Conservation (phyloP, 2,329 filamentous ascomycete species). For the Camptophora hylomeconis region DNA sequence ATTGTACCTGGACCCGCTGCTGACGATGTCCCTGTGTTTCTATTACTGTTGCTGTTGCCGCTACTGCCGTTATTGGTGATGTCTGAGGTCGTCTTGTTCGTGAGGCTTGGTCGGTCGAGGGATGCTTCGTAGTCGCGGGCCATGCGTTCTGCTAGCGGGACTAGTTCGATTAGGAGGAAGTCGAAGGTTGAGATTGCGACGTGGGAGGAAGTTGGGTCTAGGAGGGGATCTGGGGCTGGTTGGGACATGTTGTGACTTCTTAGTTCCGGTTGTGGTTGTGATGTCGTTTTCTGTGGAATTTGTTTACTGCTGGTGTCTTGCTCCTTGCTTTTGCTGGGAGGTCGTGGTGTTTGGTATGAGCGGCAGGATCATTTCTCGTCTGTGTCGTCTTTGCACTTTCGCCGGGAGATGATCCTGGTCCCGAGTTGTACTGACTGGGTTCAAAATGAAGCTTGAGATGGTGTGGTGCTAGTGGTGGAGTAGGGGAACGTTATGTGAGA, state of each 20-base stretch:
- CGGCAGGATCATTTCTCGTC: too few species aligned
- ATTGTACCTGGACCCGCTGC: conserved; percentile 3
- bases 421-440: too few species aligned
- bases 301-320: too few species aligned
- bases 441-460: too few species aligned
- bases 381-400: too few species aligned
- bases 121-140: conserved; percentile 35
- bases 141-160: conserved; percentile 82
- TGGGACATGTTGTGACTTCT: conserved; percentile 7
- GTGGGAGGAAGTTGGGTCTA: conserved; percentile 63
- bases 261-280: too few species aligned
- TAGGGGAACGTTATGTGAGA: too few species aligned
- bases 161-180: conserved; percentile 89
- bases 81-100: conserved; percentile 5
- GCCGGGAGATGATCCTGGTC: too few species aligned
- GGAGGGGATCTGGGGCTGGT: conserved; percentile 50
- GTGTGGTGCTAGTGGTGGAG: too few species aligned
- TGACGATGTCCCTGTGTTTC: conserved; percentile 1
- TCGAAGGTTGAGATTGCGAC: conserved; percentile 79
- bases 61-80: conserved; percentile 1
- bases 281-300: too few species aligned
- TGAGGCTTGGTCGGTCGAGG: conserved; percentile 11
- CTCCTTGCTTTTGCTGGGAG: too few species aligned
- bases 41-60: not conserved
- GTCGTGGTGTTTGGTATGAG: too few species aligned